Base-by-base conservation (phyloP, 345 rosid species). In the Kandelia obovata region DNA sequence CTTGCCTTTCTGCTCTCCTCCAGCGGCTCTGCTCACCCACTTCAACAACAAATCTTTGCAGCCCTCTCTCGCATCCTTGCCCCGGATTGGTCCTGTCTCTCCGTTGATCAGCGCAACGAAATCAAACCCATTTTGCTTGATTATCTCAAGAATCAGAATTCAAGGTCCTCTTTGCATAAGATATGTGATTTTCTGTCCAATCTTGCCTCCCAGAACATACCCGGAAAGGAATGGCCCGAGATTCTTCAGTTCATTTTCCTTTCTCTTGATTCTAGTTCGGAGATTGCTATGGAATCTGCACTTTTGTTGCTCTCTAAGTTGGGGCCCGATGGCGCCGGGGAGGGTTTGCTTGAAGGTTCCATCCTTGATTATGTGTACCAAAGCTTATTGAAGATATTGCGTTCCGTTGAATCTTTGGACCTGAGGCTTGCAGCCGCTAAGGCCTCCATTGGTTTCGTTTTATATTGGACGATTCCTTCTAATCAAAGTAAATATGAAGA, bases 381-480 rank as follows among this genome's bases (percentile, higher is more conserved):
- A 30, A 58, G 32, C 30, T 34, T 58, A 15, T 2, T 27, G 62
- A 58, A 28, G 8, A 28, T 58, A 58, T 58, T 58, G 20, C 6
- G 37, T 28, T 34, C 64, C 7, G 37, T 13, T 31, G 46, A 31
- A 23, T 34, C 64, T 30, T 61, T 61, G 47, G 37, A 34, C 16
- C 25, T 61, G 64, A 61, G n/a, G n/a, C 16, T 20, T 30, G 64
- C 64, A 19, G 64, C 64, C 6, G 47, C 30, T 32, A 35, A 31
- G 64, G 64, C 64, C 46, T 61, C 64, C 34, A 30, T 61, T 7
- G 26, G 64, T 61, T 61, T 32, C 34, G n/a, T 61, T 26, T 17
- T 61, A 21, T 35, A 21, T 23, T 39, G 47, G 47, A 39, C 16
- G 16, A 39, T 39, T 39, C 47, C 47, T 39, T 39, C 47, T 2